Conservation (phyloP, 208 protist genomes). For the Leishmania guyanensis region DNA sequence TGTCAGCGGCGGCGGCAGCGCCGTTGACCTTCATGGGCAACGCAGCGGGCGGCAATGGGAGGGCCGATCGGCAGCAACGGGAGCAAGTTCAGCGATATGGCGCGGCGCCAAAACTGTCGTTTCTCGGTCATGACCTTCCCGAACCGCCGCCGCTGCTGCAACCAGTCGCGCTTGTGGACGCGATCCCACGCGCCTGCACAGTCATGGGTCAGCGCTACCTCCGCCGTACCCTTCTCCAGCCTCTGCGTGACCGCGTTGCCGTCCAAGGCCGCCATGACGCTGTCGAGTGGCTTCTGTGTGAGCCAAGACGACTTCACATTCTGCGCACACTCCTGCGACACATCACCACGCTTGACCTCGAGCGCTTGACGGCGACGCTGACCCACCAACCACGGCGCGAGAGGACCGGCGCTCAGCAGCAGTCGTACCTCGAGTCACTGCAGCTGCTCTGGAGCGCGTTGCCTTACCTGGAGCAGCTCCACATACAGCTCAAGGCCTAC, state of each 20-base stretch:
- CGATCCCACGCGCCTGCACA: constrained; percentile 68
- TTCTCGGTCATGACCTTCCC: neutral
- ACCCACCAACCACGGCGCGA: constrained; percentile 24
- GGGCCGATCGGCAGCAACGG: neutral
- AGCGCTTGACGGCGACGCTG: constrained; percentile 41
- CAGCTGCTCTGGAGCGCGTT: constrained; percentile 42
- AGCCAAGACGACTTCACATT: constrained; percentile 32
- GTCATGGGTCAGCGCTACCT: constrained; percentile 76
- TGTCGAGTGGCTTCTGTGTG: constrained; percentile 68
- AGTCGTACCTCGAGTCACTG: constrained; percentile 34
- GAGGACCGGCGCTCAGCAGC: constrained; percentile 12
- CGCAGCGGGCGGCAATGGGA: neutral
- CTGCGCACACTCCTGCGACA: constrained; percentile 28
- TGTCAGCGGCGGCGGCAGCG: neutral
- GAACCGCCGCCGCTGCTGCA: constrained; percentile 2
- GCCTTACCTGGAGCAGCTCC: constrained; percentile 27
- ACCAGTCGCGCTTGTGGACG: constrained; percentile 54
- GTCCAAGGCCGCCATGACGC: constrained; percentile 76
- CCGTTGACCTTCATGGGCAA: neutral
- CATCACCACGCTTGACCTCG: constrained; percentile 40
- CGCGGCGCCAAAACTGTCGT: neutral
- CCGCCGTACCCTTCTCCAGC: constrained; percentile 73
- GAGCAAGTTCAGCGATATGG: neutral
- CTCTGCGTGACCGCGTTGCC: constrained; percentile 57
- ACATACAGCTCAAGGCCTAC: constrained; percentile 20